Conservation (phyloP, 192 early-diverging fungal species). For the Rhizoclosmatium globosum region DNA sequence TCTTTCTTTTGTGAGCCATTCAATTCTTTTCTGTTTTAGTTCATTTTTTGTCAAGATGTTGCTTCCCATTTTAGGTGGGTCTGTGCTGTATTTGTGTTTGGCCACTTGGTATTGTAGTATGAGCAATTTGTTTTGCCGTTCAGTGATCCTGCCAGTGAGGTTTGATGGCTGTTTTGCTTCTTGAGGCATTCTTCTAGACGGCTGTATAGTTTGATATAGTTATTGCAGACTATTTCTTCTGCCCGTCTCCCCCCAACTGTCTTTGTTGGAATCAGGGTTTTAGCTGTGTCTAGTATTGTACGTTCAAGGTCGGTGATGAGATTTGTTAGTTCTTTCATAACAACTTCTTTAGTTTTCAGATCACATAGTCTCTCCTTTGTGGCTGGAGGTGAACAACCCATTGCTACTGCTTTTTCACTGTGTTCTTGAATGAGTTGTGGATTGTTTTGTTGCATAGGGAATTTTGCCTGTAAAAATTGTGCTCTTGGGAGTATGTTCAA, state of each 20-base stretch:
- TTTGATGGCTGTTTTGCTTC: no score
- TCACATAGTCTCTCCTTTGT: neutral
- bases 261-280: neutral
- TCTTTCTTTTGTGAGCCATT: neutral
- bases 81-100: neutral
- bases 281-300: neutral
- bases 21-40: neutral
- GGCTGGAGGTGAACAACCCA: neutral
- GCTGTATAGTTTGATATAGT: no score
- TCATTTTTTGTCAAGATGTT: neutral
- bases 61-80: neutral
- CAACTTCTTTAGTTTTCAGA: neutral
- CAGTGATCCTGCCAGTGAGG: neutral
- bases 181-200: no score
- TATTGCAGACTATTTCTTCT: neutral
- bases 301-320: neutral
- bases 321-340: neutral
- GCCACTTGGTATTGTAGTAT: no score
- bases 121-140: no score
- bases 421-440: neutral
- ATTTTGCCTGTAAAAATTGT: no score
- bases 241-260: neutral
- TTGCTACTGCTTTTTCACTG: neutral
- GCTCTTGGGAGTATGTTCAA: no score
- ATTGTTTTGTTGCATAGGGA: no score